These are phyloP conservation scores for Marasmius tenuissimus DNA, from an alignment of 1,284 basidiomycete genomes.

Conservation along the genomic window DNA sequence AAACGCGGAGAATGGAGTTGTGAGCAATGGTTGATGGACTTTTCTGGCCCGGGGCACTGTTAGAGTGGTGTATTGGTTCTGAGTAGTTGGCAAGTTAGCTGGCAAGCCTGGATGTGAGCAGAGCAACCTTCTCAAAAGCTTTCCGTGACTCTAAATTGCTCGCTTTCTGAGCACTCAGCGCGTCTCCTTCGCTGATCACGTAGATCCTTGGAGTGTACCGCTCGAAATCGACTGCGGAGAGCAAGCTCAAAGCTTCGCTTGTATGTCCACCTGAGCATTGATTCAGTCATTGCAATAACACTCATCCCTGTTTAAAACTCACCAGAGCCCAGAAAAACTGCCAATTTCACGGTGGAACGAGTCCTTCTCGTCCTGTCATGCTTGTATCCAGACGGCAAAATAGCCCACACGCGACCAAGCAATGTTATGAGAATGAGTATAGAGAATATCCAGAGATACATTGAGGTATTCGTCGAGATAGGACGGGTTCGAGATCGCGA, in stretches of 20 bases:
- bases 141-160: slow-evolving; percentile 56
- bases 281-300: slow-evolving; percentile 1
- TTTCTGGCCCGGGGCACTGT: slow-evolving; percentile 82
- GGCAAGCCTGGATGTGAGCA: neutral
- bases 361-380: neutral
- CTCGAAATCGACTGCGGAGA: slow-evolving; percentile 75
- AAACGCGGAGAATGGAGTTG: slow-evolving; percentile 65
- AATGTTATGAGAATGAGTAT: too few species aligned
- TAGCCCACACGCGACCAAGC: too few species aligned
- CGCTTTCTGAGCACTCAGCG: slow-evolving; percentile 76
- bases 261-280: slow-evolving; percentile 84
- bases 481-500: too few species aligned
- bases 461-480: too few species aligned
- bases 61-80: slow-evolving; percentile 48
- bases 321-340: slow-evolving; percentile 69
- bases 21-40: slow-evolving; percentile 78
- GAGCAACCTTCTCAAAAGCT: slow-evolving; percentile 5
- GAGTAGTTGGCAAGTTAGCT: neutral
- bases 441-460: too few species aligned
- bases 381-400: neutral
- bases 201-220: slow-evolving; percentile 83
- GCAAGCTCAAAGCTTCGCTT: slow-evolving; percentile 78
- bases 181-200: slow-evolving; percentile 82
- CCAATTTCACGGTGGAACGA: slow-evolving; percentile 32
- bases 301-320: slow-evolving; percentile 17